phyloP scores from a whole-genome alignment of 176 grass and related monocot species.

The Elaeis guineensis region DNA sequence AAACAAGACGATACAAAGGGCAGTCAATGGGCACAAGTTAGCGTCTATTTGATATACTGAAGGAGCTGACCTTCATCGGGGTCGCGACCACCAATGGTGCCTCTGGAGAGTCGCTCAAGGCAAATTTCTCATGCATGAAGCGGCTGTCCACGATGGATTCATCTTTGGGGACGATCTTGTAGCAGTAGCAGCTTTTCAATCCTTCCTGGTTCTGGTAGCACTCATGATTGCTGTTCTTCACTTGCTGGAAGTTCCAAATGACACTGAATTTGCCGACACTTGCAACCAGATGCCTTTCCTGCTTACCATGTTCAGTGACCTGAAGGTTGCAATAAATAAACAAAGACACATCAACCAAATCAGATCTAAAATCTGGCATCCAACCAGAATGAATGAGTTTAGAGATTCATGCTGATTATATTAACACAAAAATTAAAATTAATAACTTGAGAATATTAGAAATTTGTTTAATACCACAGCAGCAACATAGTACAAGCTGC shows the following conservation, averaged over 20 bases:
- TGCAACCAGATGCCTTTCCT: slow-evolving; percentile 78
- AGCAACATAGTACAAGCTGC: too few relatives aligned
- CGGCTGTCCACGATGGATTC: slow-evolving; percentile 42
- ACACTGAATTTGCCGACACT: slow-evolving; percentile 86
- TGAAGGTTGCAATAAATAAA: slow-evolving; percentile 1
- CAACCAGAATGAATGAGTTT: too few relatives aligned
- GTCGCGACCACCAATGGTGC: slow-evolving; percentile 82
- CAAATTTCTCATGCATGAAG: slow-evolving; percentile 92
- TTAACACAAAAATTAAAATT: too few relatives aligned
- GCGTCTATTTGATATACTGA: slow-evolving; percentile 57
- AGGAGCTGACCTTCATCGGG: slow-evolving; percentile 78
- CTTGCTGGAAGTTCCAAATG: slow-evolving; percentile 90
- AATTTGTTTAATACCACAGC: too few relatives aligned
- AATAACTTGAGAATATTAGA: too few relatives aligned
- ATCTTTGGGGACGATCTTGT: slow-evolving; percentile 78
- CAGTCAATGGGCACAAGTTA: slow-evolving; percentile 21
- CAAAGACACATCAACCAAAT: too few relatives aligned
- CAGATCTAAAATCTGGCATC: too few relatives aligned
- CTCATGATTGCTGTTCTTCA: slow-evolving; percentile 78
- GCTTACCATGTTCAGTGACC: slow-evolving; percentile 77
- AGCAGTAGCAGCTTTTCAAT: slow-evolving; percentile 88
- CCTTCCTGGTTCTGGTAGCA: slow-evolving; percentile 80
- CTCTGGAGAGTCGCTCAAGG: slow-evolving; percentile 49
- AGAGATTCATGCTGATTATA: too few relatives aligned
- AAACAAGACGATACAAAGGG: too few relatives aligned